These are phyloP conservation scores for Nadsonia commutata DNA, from an alignment of 1,139 yeast genomes.

Conservation along the genomic window DNA sequence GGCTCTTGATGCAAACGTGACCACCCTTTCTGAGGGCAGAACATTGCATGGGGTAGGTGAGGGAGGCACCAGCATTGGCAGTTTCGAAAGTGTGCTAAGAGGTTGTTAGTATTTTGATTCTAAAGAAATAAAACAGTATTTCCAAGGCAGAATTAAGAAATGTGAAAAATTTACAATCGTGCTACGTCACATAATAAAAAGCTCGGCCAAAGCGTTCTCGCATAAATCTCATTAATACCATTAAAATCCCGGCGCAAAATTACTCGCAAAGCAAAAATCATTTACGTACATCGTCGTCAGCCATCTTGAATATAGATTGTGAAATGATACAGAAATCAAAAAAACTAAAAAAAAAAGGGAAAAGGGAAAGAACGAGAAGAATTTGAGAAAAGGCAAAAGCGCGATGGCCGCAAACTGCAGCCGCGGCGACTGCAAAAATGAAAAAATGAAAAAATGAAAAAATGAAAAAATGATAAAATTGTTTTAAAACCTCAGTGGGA, in stretches of 20 bases:
- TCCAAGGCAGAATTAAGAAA: too few species aligned
- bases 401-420: too few species aligned
- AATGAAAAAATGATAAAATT: background rate
- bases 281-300: background rate
- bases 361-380: background rate
- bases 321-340: background rate
- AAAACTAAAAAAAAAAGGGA: background rate
- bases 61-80: constrained; percentile 98
- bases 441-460: background rate
- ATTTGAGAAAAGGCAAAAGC: background rate
- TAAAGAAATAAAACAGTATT: too few species aligned
- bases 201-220: too few species aligned
- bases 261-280: too few species aligned
- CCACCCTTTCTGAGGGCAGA: constrained; percentile 99
- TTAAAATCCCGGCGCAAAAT: too few species aligned
- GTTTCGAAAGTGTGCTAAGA: constrained; percentile 81
- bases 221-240: too few species aligned
- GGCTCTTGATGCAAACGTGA: constrained; percentile 94
- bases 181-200: too few species aligned
- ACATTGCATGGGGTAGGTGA: constrained; percentile 99
- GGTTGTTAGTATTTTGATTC: constrained; percentile 8
- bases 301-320: background rate
- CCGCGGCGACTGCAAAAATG: background rate
- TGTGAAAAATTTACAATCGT: too few species aligned
- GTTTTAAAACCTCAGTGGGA: too few species aligned